Evolutionary conservation across 495 filamentous ascomycete species (phyloP).

Genomic region (Hyaloscypha variabilis): DNA sequence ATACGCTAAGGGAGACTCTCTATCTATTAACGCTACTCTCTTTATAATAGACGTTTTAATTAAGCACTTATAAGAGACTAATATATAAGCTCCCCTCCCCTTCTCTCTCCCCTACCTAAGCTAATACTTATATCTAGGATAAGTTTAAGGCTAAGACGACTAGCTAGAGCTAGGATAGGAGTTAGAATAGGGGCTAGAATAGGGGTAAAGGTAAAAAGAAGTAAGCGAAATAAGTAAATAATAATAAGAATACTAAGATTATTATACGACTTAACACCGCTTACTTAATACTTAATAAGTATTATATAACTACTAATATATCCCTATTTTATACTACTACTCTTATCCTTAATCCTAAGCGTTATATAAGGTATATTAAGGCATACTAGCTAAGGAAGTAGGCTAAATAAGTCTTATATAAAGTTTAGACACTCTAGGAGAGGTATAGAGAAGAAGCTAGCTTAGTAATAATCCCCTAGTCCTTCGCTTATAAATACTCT

Average conservation of each 20-base stretch:
- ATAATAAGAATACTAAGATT: not conserved
- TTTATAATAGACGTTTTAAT: not conserved
- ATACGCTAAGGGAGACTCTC: not conserved
- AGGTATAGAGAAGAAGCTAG: too few relatives aligned
- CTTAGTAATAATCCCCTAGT: too few relatives aligned
- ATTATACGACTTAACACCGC: not conserved
- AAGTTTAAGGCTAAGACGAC: too few relatives aligned
- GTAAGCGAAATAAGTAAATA: not conserved
- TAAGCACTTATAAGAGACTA: not conserved
- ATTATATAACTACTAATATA: not conserved
- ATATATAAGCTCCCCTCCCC: not conserved
- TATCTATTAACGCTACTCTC: conserved; percentile 3
- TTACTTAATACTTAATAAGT: not conserved
- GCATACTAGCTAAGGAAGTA: too few relatives aligned
- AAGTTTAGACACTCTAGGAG: too few relatives aligned
- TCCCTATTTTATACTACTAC: not conserved
- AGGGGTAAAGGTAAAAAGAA: too few relatives aligned
- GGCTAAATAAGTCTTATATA: too few relatives aligned
- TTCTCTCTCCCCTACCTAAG: not conserved
- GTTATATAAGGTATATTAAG: not conserved
- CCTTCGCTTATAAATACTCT: too few relatives aligned
- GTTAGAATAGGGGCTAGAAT: too few relatives aligned
- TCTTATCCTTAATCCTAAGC: not conserved
- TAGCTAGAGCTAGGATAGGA: too few relatives aligned
- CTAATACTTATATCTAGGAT: not conserved